Evolutionary conservation across 306 rosid species (phyloP).

Genomic region (Inga laurina): DNA sequence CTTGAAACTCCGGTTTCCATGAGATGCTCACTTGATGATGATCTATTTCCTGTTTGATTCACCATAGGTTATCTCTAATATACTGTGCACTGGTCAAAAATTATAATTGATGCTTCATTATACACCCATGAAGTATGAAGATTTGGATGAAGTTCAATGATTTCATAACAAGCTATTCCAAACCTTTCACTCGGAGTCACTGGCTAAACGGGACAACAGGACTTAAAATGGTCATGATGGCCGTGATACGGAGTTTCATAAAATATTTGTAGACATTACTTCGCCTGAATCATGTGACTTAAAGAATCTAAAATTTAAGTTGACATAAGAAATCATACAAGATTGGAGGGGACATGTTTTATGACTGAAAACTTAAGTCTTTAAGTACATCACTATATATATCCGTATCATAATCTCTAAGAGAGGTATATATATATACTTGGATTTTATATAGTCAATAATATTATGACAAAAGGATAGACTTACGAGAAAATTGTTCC

Average conservation of each 20-base stretch:
- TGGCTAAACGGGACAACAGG: neutral
- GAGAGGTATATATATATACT: neutral
- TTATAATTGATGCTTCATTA: conserved; percentile 16
- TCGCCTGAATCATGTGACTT: neutral
- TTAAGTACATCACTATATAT: neutral
- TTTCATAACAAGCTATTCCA: neutral
- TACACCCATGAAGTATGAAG: neutral
- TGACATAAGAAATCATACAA: neutral
- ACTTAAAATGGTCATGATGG: neutral
- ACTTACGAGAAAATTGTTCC: conserved; percentile 41
- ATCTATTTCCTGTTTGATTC: conserved; percentile 36
- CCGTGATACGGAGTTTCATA: neutral
- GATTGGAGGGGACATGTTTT: neutral
- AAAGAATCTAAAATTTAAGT: neutral
- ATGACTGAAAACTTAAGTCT: neutral
- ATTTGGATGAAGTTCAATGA: neutral
- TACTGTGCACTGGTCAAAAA: conserved; percentile 14
- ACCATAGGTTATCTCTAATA: conserved; percentile 24
- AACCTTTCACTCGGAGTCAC: neutral
- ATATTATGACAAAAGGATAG: neutral
- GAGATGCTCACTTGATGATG: conserved; percentile 39
- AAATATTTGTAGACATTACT: neutral
- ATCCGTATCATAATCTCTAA: neutral
- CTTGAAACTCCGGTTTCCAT: conserved; percentile 22
- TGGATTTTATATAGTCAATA: neutral